Evolutionary conservation across 148 eudicot genomes (phyloP), one percentile per base, ranked within the genome.

Genomic region (Dianthus caryophyllus): DNA sequence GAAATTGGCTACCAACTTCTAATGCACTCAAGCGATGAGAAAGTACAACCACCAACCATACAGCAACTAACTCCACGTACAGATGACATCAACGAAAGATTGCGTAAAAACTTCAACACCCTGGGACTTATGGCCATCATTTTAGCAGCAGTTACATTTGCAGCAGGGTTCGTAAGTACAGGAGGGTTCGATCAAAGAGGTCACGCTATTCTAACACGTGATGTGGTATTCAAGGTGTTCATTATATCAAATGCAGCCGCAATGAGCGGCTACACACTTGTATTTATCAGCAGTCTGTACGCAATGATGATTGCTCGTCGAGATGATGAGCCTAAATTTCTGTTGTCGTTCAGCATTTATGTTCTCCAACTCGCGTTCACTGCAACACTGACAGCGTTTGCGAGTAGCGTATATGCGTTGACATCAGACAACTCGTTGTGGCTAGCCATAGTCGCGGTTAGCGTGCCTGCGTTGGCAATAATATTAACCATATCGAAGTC

Each of bases 301-400:
- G 82, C 75, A 69, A 78, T 73, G 72, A 75, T 70, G 77, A 76
- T 75, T 56, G 65, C 64, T 31, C 82, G 71, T 20, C 36, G 73
- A 26, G 77, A 73, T n/a, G 82, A 78, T 69, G 75, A 78, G 38
- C 84, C 81, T 1, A 69, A 73, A 65, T 74, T 54, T 61, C 69
- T 81, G 17, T 77, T 81, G 49, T 61, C 66, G 1, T 64, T 81
- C 72, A 71, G 75, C 77, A 72, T 78, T 54, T 69, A 48, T n/a
- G 14, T 75, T 61, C 84, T 81, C 52, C 81, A 81, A 62, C 73
- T 81, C 30, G 79, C 82, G 22, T 78, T 81, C 69, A 69, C 66
- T n/a, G 79, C 70, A 65, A 81, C 77, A 52, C 62, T 78, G 24
- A 38, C 54, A 41, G 84, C 82, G 26, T 81, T 78, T 66, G 73